Conservation (phyloP, 2,329 filamentous ascomycete genomes). For the Aureobasidium mangrovei region DNA sequence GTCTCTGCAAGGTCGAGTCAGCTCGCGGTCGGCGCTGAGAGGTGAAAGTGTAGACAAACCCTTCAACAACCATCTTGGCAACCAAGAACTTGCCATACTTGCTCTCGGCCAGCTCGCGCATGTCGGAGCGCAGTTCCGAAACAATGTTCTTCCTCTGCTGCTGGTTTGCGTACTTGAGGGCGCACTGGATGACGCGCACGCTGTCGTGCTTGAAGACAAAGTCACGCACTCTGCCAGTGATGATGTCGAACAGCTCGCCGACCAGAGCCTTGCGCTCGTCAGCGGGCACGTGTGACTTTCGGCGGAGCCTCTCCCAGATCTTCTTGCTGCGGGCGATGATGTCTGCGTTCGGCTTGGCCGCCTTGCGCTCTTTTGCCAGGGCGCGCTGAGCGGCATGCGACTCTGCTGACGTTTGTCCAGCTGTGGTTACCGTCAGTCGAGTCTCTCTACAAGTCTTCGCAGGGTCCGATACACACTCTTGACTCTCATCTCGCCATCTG, state of each 20-base stretch:
- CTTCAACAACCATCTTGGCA: conserved; percentile 89
- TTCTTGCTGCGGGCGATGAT: conserved; percentile 85
- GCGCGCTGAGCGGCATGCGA: conserved; percentile 89
- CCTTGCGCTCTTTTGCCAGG: conserved; percentile 78
- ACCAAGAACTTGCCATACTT: conserved; percentile 97
- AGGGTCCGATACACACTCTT: conserved; percentile 12
- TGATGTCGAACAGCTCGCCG: conserved; percentile 80
- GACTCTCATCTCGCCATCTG: conserved; percentile 15
- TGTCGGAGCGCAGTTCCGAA: conserved; percentile 74
- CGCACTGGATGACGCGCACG: conserved; percentile 92
- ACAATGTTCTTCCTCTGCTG: conserved; percentile 83
- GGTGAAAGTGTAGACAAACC: conserved; percentile 24
- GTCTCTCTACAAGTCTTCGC: background rate
- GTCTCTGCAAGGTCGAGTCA: conserved; percentile 43
- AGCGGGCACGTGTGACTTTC: conserved; percentile 86
- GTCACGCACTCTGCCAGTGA: conserved; percentile 83
- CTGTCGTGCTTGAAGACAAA: conserved; percentile 98
- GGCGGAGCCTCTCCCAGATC: conserved; percentile 86
- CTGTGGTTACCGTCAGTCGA: conserved; percentile 2
- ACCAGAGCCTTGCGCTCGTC: conserved; percentile 84
- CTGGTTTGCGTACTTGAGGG: conserved; percentile 85
- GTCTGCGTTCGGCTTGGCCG: conserved; percentile 86
- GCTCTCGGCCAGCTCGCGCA: conserved; percentile 79
- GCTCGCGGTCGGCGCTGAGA: background rate
- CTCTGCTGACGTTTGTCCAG: conserved; percentile 62